Base-by-base conservation (phyloP, 495 filamentous ascomycete species). In the Ramalina peruviana region DNA sequence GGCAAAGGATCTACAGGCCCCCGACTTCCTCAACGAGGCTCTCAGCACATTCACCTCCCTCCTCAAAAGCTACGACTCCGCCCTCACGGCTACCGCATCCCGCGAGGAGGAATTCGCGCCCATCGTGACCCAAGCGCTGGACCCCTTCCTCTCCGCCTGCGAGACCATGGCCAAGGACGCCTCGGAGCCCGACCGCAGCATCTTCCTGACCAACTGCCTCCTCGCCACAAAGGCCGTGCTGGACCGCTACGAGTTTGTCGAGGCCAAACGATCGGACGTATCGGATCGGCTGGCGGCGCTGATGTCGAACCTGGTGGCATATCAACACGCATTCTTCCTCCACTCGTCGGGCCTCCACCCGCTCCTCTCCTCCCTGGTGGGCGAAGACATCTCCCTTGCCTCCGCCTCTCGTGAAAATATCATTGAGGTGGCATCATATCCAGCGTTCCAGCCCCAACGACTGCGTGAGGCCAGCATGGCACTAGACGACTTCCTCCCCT, bases 401-500 rank as follows among this genome's bases (percentile, higher is more conserved):
- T 64, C 73, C 45, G 53, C 72, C 39, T 37, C 65, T 51, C 26
- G 63, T 39, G 44, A 71, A 12, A 58, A 72, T 40, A 61, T 79
- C 6, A 62, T 68, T 19, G 65, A 71, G 6, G 74, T 85, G n/a
- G 67, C 71, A 16, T 65, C 55, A 11, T 69, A 83, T 12, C 65
- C 72, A 1, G 65, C 75, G 17, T 80, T 89, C 60, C 78, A 85
- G 49, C 75, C 80, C 0, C 68, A 75, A 12, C 64, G 75, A 3
- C 72, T 96, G 20, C 66, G 73, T 12, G 61, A 67, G 36, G 80
- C 81, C 6, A 83, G 82, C 58, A 85, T 93, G 58, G 74, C 76
- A 23, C 76, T 98, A 4, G 93, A 98, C 62, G 81, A 85, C 54
- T 97, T 95, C 65, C 72, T 98, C 19, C 88, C 89, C 0, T 90